phyloP scores from a whole-genome alignment of 2,329 filamentous ascomycete genomes.

The Hymenotorrendiella dingleyae region DNA sequence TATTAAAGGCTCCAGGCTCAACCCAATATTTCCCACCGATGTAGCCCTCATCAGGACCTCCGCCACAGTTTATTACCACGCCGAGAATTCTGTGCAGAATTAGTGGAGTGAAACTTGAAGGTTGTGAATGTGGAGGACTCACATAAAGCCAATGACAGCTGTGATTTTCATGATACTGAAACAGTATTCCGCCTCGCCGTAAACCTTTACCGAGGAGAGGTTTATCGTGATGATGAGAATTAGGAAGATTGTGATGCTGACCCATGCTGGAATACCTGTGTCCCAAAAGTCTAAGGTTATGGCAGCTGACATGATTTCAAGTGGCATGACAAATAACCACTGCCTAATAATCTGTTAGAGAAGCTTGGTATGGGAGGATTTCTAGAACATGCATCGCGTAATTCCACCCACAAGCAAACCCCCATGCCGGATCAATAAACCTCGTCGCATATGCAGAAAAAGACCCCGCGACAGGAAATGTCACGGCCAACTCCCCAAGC shows the following conservation, averaged over 20 bases:
- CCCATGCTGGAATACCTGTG: conserved; percentile 65
- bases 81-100: conserved; percentile 62
- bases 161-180: conserved; percentile 84
- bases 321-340: conserved; percentile 76
- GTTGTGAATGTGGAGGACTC: conserved; percentile 34
- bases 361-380: too few species aligned
- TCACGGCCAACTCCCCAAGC: conserved; percentile 82
- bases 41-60: conserved; percentile 67
- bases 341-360: too few species aligned
- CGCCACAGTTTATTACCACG: conserved; percentile 79
- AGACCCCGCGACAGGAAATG: conserved; percentile 92
- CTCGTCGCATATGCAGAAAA: conserved; percentile 89
- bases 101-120: not conserved
- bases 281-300: conserved; percentile 83
- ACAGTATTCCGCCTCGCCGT: conserved; percentile 84
- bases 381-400: conserved; percentile 82
- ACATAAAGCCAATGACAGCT: conserved; percentile 87
- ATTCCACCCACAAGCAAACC: conserved; percentile 93
- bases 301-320: conserved; percentile 82
- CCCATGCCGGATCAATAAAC: conserved; percentile 93
- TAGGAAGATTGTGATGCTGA: conserved; percentile 81
- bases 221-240: conserved; percentile 73
- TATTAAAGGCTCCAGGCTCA: conserved; percentile 72
- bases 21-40: conserved; percentile 77
- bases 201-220: conserved; percentile 79